Evolutionary conservation across 108 stramenopile species (phyloP).

Genomic region (Skeletonema potamos): DNA sequence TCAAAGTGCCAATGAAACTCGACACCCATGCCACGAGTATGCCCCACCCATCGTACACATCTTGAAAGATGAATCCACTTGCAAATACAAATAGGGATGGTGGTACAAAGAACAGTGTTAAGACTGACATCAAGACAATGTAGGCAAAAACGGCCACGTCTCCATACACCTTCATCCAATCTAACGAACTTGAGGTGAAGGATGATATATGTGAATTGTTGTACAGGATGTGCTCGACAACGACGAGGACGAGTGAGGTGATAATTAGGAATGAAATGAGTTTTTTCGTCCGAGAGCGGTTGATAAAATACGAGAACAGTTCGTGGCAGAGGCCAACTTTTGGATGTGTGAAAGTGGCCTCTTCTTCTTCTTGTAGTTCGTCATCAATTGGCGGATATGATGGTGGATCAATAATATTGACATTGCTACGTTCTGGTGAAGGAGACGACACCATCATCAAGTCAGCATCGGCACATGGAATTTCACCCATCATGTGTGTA

Average conservation of each 20-base stretch:
- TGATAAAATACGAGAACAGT: conserved; percentile 6
- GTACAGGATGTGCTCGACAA: conserved; percentile 17
- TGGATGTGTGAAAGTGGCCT: neutral
- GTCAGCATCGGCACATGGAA: too few species aligned
- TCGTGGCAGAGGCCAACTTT: neutral
- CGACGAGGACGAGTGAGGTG: conserved; percentile 9
- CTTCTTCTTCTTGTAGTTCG: too few species aligned
- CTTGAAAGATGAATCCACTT: conserved; percentile 31
- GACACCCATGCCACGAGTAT: conserved; percentile 6
- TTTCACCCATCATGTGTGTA: too few species aligned
- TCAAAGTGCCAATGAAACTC: conserved; percentile 21
- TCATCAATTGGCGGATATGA: too few species aligned
- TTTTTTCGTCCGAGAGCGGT: conserved; percentile 37
- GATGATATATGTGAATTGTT: neutral
- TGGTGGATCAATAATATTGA: too few species aligned
- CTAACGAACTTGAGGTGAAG: conserved; percentile 8
- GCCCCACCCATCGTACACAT: conserved; percentile 18
- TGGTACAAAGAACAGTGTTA: conserved; percentile 33
- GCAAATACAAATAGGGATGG: conserved; percentile 36
- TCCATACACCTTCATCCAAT: conserved; percentile 11
- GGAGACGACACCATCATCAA: too few species aligned
- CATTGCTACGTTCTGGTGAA: too few species aligned
- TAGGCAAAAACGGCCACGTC: conserved; percentile 13
- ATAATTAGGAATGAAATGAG: conserved; percentile 21
- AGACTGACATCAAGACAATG: conserved; percentile 11